Evolutionary conservation across 2,329 filamentous ascomycete genomes (phyloP).

Genomic region (Lachnellula willkommii): DNA sequence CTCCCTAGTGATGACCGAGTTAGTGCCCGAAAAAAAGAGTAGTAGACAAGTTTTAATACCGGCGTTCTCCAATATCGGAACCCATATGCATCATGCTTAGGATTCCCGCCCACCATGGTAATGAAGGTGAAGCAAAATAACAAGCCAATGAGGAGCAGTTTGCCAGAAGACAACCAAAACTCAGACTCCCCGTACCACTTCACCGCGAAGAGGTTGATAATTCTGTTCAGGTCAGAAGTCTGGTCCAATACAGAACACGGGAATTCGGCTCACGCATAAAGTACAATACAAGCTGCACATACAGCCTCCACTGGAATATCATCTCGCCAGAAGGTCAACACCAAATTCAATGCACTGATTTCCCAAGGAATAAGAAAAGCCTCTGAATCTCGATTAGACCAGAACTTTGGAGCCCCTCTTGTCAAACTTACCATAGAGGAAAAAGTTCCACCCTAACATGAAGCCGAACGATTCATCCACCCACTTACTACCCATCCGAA

Average conservation of each 20-base stretch:
- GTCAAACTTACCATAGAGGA: slow-evolving; percentile 46
- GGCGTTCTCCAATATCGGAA: slow-evolving; percentile 63
- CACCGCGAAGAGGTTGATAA: slow-evolving; percentile 61
- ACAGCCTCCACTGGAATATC: slow-evolving; percentile 35
- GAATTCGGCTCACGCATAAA: slow-evolving; percentile 43
- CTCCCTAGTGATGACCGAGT: slow-evolving; percentile 46
- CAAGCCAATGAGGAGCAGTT: slow-evolving; percentile 42
- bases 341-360: slow-evolving; percentile 37
- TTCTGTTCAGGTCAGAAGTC: slow-evolving; percentile 30
- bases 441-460: slow-evolving; percentile 53
- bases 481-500: slow-evolving; percentile 49
- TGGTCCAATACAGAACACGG: background rate
- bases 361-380: slow-evolving; percentile 29
- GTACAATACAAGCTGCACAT: slow-evolving; percentile 34
- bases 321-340: slow-evolving; percentile 42
- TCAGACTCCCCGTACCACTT: slow-evolving; percentile 66
- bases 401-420: background rate
- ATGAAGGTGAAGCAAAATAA: slow-evolving; percentile 63
- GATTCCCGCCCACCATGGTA: slow-evolving; percentile 67
- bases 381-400: slow-evolving; percentile 8
- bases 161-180: slow-evolving; percentile 53
- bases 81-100: slow-evolving; percentile 60
- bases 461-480: slow-evolving; percentile 51
- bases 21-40: background rate
- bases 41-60: background rate